Base-by-base conservation (phyloP, 352 stramenopile genomes). In the Globisporangium paddicum region DNA sequence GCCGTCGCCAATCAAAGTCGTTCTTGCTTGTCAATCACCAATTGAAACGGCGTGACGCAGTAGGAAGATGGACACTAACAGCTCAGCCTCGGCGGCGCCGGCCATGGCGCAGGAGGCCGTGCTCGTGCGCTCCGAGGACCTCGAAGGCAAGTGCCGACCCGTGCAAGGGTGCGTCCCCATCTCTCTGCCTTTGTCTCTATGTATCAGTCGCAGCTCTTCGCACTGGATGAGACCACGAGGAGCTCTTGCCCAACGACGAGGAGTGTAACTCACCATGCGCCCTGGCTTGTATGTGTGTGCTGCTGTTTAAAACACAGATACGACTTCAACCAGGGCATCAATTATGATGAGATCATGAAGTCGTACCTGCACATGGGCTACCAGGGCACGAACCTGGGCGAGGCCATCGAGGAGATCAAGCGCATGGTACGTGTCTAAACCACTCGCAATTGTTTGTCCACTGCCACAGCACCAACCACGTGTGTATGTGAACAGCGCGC, bases 381-480 rank as follows among this genome's bases (percentile, higher is more conserved):
- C 71, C 93, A 98, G 77, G 97, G 95, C 44, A 99, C 96, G 19
- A 99, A 99, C 64, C 65, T 99, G 50, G 96, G 88, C 48, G 73
- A 96, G 35, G 97, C 97, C 10, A 94, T 99, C 41, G 81, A 99
- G 53, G 96, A 99, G 78, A 97, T 99, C 59, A 97, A 98, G 66
- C 80, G 95, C 56, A 99, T 99, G 98, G 77, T 93, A 69, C 30
- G 66, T 48, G 11, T 40, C 13, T 32, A 46, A 26, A n/a, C n/a
- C n/a, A n/a, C n/a, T n/a, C n/a, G n/a, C n/a, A n/a, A n/a, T n/a
- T n/a, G 18, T 16, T 42, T 16, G 19, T 42, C 14, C 37, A 19
- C 14, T 13, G 6, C 14, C 16, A 19, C 30, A 23, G 16, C 40
- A 9, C 18, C 16, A 8, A 21, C n/a, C 30, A 26, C 26, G 16